Base-by-base conservation (phyloP, 495 filamentous ascomycete species). In the Talaromyces stipitatus region DNA sequence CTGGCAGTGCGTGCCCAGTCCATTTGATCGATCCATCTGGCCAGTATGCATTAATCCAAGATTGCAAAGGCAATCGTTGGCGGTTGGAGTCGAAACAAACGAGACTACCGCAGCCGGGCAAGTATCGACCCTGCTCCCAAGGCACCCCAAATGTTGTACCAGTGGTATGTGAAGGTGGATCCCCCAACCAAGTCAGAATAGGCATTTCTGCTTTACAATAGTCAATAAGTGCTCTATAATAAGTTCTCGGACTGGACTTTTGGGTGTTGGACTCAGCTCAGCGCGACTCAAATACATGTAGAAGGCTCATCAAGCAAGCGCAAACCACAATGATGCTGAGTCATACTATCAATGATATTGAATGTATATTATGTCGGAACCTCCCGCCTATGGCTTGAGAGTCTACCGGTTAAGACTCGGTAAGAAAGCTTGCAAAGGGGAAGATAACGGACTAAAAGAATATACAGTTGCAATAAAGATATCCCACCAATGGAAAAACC, bases 21-120 rank as follows among this genome's bases (percentile, higher is more conserved):
- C 75, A 78, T 65, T 78, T 78, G 41, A 76, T 66, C 5, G 72
- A 72, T 26, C 68, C 72, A 58, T 78, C 75, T 8, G 67, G 65
- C 75, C 75, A 78, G 53, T 71, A 71, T 1, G 68, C 72, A 1
- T 66, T 75, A 7, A 70, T 61, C 73, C 75, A 76, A 2, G 72
- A 73, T 54, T 76, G 67, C 7, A 76, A 57, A 4, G 61, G 60
- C 24, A 74, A 61, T 20, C 62, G 46, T 24, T 59, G 33, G 2
- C 63, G 60, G 14, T 56, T 36, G 2, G 63, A 59, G 3, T 60
- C 60, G 32, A 57, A 24, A 22, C 69, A 66, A 10, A 50, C 61
- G 54, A 77, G 72, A 8, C 45, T 55, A 8, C 68, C 72, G 5
- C 63, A 29, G 28, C 65, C 64, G 22, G 65, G 62, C 7, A 12